These are phyloP conservation scores for Coniochaeta hoffmannii DNA, from an alignment of 2,329 filamentous ascomycete genomes.

Conservation along the genomic window DNA sequence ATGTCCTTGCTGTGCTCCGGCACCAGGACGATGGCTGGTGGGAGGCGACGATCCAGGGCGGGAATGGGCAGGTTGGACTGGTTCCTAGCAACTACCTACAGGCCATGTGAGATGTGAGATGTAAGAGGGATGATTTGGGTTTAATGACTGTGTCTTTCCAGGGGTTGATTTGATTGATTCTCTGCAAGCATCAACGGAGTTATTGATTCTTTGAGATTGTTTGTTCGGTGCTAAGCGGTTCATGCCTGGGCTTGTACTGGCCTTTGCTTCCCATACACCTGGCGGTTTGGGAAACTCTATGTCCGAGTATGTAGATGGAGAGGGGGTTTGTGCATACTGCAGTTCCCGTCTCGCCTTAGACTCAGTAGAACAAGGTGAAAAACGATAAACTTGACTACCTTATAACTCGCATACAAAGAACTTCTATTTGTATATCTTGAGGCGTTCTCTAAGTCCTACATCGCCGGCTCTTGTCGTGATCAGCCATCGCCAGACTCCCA, in stretches of 20 bases:
- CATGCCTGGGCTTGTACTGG: not conserved
- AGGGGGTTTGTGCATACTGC: not conserved
- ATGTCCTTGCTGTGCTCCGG: constrained; percentile 78
- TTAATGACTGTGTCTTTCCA: not conserved
- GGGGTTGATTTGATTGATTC: not conserved
- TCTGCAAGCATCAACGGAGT: not conserved
- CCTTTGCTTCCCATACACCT: not conserved
- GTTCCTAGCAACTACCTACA: constrained; percentile 64
- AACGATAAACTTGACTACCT: not conserved
- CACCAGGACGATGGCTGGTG: constrained; percentile 99
- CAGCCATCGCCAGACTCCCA: not conserved
- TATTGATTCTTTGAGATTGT: not conserved
- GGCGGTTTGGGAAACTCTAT: not conserved
- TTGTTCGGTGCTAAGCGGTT: not conserved
- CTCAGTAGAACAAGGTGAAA: not conserved
- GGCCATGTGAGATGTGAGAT: constrained; percentile 29
- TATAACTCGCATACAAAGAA: not conserved
- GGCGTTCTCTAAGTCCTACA: not conserved
- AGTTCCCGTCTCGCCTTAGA: not conserved
- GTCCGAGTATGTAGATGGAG: not conserved
- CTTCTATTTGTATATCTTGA: not conserved
- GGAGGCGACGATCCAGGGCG: constrained; percentile 87
- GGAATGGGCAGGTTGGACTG: constrained; percentile 50
- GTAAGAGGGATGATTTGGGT: not conserved
- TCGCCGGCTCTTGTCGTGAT: too few relatives aligned